These are phyloP conservation scores for Voacanga thouarsii DNA, from an alignment of 257 asterid species.

Conservation along the genomic window DNA sequence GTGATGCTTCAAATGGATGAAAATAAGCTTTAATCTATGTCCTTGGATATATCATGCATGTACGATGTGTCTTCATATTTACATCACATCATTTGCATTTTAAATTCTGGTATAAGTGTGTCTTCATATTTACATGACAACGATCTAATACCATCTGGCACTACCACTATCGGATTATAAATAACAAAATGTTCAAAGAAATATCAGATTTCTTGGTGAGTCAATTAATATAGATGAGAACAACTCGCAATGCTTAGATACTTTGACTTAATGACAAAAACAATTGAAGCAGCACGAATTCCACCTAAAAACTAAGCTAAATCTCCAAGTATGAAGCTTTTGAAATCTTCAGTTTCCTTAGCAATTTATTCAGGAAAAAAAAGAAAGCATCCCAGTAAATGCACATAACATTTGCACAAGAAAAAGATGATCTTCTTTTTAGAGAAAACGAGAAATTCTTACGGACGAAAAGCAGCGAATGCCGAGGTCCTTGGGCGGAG, in stretches of 20 bases:
- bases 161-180: too few species aligned
- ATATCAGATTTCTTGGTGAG: too few species aligned
- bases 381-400: not conserved
- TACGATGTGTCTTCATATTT: not conserved
- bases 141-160: too few species aligned
- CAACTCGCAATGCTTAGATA: too few species aligned
- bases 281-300: too few species aligned
- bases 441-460: conserved; percentile 21
- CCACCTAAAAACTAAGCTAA: not conserved
- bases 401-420: too few species aligned
- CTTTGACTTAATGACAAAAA: too few species aligned
- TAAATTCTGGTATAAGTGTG: not conserved
- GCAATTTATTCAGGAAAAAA: not conserved
- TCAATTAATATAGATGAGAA: too few species aligned
- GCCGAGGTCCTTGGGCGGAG: conserved; percentile 94
- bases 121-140: too few species aligned
- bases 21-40: not conserved
- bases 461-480: conserved; percentile 76
- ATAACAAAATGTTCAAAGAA: too few species aligned
- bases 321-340: not conserved
- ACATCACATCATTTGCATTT: not conserved
- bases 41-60: not conserved
- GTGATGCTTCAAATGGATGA: not conserved
- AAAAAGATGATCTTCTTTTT: not conserved
- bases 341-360: not conserved